Evolutionary conservation across 2,329 filamentous ascomycete genomes (phyloP).

Genomic region (Ophiocordyceps sinensis): DNA sequence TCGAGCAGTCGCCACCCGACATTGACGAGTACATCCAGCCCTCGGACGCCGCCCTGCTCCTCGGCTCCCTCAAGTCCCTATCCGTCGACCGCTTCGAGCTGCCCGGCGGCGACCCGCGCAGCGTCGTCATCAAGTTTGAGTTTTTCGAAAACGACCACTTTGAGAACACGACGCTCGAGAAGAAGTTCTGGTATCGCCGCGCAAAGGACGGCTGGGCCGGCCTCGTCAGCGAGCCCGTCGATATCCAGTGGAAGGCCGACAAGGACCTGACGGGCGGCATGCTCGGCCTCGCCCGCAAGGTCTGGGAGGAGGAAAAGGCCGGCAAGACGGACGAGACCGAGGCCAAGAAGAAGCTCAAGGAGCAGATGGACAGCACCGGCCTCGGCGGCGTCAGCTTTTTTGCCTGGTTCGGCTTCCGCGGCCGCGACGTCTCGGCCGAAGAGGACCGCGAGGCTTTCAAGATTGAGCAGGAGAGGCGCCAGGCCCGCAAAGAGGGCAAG

Average conservation of each 20-base stretch:
- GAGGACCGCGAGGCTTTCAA: constrained; percentile 50
- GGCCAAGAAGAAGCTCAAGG: constrained; percentile 34
- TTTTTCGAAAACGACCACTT: constrained; percentile 77
- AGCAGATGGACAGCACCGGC: constrained; percentile 43
- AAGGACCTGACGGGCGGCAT: constrained; percentile 76
- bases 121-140: constrained; percentile 61
- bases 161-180: constrained; percentile 62
- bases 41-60: constrained; percentile 60
- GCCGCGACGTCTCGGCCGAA: constrained; percentile 53
- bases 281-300: constrained; percentile 55
- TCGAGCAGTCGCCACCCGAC: constrained; percentile 74
- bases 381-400: constrained; percentile 69
- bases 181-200: constrained; percentile 80
- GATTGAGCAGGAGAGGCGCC: constrained; percentile 43
- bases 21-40: constrained; percentile 82
- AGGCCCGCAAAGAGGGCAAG: constrained; percentile 34
- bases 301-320: constrained; percentile 45
- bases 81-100: constrained; percentile 73
- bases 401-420: constrained; percentile 72
- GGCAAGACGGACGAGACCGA: constrained; percentile 27
- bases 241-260: constrained; percentile 68
- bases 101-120: constrained; percentile 63
- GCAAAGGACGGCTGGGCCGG: constrained; percentile 55
- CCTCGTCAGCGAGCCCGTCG: constrained; percentile 76
- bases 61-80: constrained; percentile 51